Percentiles rank a stretch among this genome's conserved stretches.
Evolutionary conservation across 495 filamentous ascomycete genomes (phyloP).

Genomic region (Glarea lozoyensis): DNA sequence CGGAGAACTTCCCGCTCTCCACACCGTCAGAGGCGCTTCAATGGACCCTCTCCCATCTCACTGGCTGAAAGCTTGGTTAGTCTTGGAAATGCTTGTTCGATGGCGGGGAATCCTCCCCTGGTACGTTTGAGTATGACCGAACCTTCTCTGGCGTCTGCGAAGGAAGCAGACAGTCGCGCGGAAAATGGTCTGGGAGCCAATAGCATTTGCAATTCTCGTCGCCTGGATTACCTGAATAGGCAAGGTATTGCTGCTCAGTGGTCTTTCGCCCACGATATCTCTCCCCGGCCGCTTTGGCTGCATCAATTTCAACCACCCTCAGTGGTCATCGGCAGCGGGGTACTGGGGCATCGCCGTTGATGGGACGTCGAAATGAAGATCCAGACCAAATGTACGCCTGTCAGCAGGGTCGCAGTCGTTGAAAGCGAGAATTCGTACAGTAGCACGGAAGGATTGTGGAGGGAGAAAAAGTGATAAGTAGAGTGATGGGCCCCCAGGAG

Average conservation of each 20-base stretch:
- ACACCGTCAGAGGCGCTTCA: no score
- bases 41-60: no score
- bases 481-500: background rate
- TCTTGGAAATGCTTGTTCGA: background rate
- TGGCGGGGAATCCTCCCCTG: no score
- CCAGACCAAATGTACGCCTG: background rate
- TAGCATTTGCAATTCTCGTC: background rate
- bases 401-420: background rate
- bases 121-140: background rate
- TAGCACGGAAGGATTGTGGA: background rate
- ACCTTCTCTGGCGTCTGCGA: background rate
- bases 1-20: no score
- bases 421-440: background rate
- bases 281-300: background rate
- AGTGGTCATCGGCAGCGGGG: background rate
- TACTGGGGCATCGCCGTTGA: background rate
- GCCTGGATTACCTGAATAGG: background rate
- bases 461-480: conserved; percentile 3
- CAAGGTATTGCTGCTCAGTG: no score
- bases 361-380: background rate
- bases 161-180: no score
- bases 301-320: background rate
- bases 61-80: background rate
- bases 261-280: no score
- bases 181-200: no score